Evolutionary conservation across 2,329 filamentous ascomycete genomes (phyloP), one percentile per base, ranked within the genome.

Genomic region (Penicillium digitatum): DNA sequence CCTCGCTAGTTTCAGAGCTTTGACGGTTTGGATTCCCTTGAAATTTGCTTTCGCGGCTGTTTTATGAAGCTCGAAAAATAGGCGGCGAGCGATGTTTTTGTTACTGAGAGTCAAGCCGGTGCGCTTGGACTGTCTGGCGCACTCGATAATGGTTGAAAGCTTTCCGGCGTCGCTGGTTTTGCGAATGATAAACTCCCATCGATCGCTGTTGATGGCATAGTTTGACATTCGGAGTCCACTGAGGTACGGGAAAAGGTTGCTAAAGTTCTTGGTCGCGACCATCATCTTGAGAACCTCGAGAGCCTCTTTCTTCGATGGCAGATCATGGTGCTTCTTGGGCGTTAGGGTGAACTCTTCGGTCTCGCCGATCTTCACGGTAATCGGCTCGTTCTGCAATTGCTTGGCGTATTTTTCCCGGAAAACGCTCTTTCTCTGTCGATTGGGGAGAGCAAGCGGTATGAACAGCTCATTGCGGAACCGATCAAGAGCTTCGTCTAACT

Each of bases 381-480:
- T 68, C 0, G 74, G 74, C 37, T 77, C 70, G 14, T 75, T 67
- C 31, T 68, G 58, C 27, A 78, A 65, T 48, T 68, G 62, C 14
- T 68, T 62, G 37, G 69, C 65, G 43, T 73, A 68, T 35, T 68
- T 72, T 31, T 68, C 56, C 47, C 70, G 69, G 64, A 74, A 77
- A 53, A 78, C 70, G 42, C 74, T 67, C 38, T 65, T 68, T 55
- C 68, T 69, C 54, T 78, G 75, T 39, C 67, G 67, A 6, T 63
- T 55, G 34, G 66, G 62, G 5, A 78, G 69, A 35, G 70, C 69
- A 46, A 67, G 68, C 27, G 76, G 76, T 31, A 77, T 73, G 63
- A 79, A 78, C 47, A 78, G 66, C 38, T 73, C 70, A 57, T 77
- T 62, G 59, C 76, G 75, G 64, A 74, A 76, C 55, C 66, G 67